phyloP scores from a whole-genome alignment of 2,329 filamentous ascomycete genomes.

The Teratosphaeria destructans region DNA sequence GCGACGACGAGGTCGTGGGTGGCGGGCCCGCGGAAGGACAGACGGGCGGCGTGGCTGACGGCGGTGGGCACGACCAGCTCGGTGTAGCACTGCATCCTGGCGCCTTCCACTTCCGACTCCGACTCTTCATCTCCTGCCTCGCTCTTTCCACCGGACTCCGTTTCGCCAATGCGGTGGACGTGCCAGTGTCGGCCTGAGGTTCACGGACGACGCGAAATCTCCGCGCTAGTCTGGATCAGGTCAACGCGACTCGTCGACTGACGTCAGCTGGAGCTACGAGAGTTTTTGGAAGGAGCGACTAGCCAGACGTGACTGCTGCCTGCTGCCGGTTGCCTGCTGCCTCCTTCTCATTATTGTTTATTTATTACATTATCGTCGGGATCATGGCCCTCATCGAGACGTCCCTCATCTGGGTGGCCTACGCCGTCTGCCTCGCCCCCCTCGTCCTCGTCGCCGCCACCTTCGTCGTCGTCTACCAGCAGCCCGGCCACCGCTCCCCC shows the following conservation, averaged over 20 bases:
- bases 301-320: neutral
- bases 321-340: too few species aligned
- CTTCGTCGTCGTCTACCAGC: slow-evolving; percentile 87
- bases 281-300: neutral
- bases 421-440: slow-evolving; percentile 69
- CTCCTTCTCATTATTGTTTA: too few species aligned
- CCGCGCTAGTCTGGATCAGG: neutral
- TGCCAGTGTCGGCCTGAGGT: neutral
- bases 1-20: slow-evolving; percentile 81
- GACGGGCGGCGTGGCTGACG: slow-evolving; percentile 73
- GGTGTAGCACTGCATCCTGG: slow-evolving; percentile 87
- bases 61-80: slow-evolving; percentile 90
- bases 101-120: neutral
- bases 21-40: slow-evolving; percentile 66
- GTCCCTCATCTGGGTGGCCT: slow-evolving; percentile 89
- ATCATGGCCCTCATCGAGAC: slow-evolving; percentile 63
- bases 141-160: neutral
- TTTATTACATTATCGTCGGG: too few species aligned
- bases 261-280: neutral
- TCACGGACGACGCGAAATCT: neutral
- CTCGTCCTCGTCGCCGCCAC: slow-evolving; percentile 68
- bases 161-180: too few species aligned
- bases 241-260: neutral
- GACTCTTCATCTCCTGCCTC: neutral
- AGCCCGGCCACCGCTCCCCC: slow-evolving; percentile 72